Percentiles rank a stretch among this genome's conserved stretches.
Conservation (phyloP, 2,329 filamentous ascomycete genomes). For the Albifimbria verrucaria region DNA sequence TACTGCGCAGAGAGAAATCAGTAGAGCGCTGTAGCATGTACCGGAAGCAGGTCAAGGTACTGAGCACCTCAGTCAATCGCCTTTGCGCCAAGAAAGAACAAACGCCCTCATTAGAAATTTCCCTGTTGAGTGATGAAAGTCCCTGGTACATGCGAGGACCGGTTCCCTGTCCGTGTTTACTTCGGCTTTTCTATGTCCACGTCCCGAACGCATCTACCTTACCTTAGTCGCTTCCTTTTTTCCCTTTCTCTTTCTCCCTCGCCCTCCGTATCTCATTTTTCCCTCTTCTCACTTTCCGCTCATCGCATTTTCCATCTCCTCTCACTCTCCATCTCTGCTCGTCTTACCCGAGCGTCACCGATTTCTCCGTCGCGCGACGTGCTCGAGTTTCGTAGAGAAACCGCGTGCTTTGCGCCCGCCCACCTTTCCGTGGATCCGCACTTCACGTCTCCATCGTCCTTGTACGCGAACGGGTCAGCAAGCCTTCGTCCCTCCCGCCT, state of each 20-base stretch:
- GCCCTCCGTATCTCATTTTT: neutral
- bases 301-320: neutral
- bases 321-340: slow-evolving; percentile 4
- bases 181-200: slow-evolving; percentile 1
- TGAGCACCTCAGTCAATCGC: too few species aligned
- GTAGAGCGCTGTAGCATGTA: too few species aligned
- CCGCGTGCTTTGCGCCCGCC: neutral
- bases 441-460: neutral
- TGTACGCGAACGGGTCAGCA: neutral
- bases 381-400: neutral
- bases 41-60: too few species aligned
- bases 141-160: neutral
- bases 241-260: neutral
- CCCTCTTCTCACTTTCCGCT: neutral
- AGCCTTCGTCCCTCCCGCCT: slow-evolving; percentile 9
- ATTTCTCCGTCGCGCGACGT: slow-evolving; percentile 2
- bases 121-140: neutral
- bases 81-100: neutral
- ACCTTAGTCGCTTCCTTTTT: slow-evolving; percentile 2
- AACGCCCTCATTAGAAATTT: neutral
- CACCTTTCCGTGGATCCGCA: neutral
- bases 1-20: too few species aligned
- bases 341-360: neutral
- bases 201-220: neutral
- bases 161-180: slow-evolving; percentile 2